These are phyloP conservation scores for Yamadazyma conglobata DNA, from an alignment of 1,139 yeast genomes.

Conservation along the genomic window DNA sequence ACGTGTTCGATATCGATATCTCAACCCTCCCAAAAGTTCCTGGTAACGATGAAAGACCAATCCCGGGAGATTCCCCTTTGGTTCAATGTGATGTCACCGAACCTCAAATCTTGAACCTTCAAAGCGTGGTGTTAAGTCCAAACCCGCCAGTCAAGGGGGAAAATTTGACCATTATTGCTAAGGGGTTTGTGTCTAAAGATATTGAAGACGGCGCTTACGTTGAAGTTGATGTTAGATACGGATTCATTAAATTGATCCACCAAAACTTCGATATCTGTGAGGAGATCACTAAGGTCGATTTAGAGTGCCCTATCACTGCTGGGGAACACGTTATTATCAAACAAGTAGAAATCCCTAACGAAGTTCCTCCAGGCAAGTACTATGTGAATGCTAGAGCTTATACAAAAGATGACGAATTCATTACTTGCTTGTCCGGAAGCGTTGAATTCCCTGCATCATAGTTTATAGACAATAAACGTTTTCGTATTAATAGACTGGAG, in stretches of 20 bases:
- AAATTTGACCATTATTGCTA: conserved; percentile 74
- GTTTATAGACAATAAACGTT: too few relatives aligned
- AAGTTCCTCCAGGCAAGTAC: conserved; percentile 94
- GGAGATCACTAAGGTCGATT: conserved; percentile 74
- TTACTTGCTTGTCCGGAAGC: conserved; percentile 82
- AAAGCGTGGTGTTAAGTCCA: conserved; percentile 62
- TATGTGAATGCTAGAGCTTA: conserved; percentile 84
- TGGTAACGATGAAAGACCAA: conserved; percentile 50
- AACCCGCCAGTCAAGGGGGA: conserved; percentile 85
- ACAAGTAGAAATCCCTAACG: conserved; percentile 79
- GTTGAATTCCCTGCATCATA: conserved; percentile 50
- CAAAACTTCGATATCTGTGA: conserved; percentile 91
- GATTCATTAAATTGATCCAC: conserved; percentile 80
- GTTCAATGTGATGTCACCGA: conserved; percentile 65
- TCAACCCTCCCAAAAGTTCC: conserved; percentile 17
- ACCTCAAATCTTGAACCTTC: conserved; percentile 61
- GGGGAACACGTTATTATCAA: conserved; percentile 69
- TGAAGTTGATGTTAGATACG: conserved; percentile 88
- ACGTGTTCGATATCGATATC: conserved; percentile 2
- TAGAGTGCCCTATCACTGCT: conserved; percentile 71
- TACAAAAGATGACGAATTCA: conserved; percentile 72
- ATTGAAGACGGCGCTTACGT: conserved; percentile 85
- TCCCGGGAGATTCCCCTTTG: conserved; percentile 90
- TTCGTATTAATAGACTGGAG: too few relatives aligned
- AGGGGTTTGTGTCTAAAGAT: conserved; percentile 54